phyloP scores from a whole-genome alignment of 176 grass and related monocot species.

The Oryza australiensis region DNA sequence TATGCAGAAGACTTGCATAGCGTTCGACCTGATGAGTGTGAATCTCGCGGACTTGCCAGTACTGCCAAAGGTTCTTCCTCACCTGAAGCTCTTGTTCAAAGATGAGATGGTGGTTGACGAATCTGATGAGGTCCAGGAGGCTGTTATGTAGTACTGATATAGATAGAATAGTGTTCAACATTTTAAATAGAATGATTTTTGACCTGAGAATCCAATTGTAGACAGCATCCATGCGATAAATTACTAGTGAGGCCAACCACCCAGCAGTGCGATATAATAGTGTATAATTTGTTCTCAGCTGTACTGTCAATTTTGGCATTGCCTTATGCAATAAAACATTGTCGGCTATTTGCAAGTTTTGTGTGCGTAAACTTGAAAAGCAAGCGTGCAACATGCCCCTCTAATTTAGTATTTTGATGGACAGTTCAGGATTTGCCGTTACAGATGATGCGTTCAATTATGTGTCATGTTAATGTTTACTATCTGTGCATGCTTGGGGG shows the following conservation, averaged over 20 bases:
- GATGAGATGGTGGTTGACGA: slow-evolving; percentile 63
- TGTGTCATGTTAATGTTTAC: too few species aligned
- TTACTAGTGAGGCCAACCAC: neutral
- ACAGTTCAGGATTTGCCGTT: neutral
- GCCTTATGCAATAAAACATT: neutral
- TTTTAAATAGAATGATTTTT: slow-evolving; percentile 29
- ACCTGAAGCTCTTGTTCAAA: slow-evolving; percentile 79
- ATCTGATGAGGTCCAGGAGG: slow-evolving; percentile 61
- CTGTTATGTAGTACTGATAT: slow-evolving; percentile 55
- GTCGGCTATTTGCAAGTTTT: neutral
- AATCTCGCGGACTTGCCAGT: slow-evolving; percentile 70
- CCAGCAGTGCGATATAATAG: neutral
- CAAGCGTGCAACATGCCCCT: neutral
- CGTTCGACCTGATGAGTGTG: slow-evolving; percentile 87
- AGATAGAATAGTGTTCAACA: slow-evolving; percentile 3
- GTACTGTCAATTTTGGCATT: neutral
- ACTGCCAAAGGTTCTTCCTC: slow-evolving; percentile 74
- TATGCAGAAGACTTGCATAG: slow-evolving; percentile 77
- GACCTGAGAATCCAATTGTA: slow-evolving; percentile 27
- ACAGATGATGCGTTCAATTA: too few species aligned
- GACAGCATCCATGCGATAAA: neutral
- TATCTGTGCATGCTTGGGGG: too few species aligned
- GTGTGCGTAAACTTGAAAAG: neutral
- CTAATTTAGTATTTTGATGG: neutral
- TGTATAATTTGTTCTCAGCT: neutral